Evolutionary conservation across 2,329 filamentous ascomycete species (phyloP), one percentile per base, ranked within the genome.

Genomic region (Aspergillus intermedius): DNA sequence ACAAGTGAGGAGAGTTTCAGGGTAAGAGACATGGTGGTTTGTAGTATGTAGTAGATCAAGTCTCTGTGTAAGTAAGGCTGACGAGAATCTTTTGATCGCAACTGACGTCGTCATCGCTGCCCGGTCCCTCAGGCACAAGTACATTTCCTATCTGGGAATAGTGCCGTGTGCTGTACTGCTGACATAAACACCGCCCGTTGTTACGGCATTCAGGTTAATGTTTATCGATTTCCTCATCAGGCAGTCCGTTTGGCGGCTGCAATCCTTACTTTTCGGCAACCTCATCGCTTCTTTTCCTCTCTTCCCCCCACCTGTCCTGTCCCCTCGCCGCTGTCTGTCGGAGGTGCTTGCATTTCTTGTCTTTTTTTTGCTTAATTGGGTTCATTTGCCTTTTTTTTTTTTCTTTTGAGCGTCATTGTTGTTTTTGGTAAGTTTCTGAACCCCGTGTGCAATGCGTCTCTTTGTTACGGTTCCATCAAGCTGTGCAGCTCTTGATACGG

Each of bases 1-100:
- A 75, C 77, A 43, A 86, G 72, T 19, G 82, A 84, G 28, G 79
- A 79, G 56, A 86, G 76, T 63, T 86, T 86, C 53, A 86, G 70
- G 8, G 82, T 83, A 53, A 86, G 61, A 53, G 80, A 83, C 81
- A 84, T 84, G 54, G 37, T 56, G 58, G 10, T 12, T 30, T 30
- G 25, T 30, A 30, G 10, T 30, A 30, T 4, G 25, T 30, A 10
- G 9, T 12, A 5, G 25, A 12, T 4, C 9, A 30, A 12, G 25
- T 30, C 10, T 30, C 4, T 30, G 25, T 30, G 25, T 12, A 12
- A 30, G 25, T 4, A 19, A 40, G 7, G 10, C 37, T 3, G 19
- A 19, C 10, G n/a, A 37, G 34, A n/a, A 7, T n/a, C n/a, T 4
- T 3, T 15, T 37, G 2, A 4, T 17, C n/a, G 13, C 12, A n/a